Percentiles rank a stretch among this genome's conserved stretches.
Conservation (phyloP, 73 alveolate species). For the Tetrahymena borealis region DNA sequence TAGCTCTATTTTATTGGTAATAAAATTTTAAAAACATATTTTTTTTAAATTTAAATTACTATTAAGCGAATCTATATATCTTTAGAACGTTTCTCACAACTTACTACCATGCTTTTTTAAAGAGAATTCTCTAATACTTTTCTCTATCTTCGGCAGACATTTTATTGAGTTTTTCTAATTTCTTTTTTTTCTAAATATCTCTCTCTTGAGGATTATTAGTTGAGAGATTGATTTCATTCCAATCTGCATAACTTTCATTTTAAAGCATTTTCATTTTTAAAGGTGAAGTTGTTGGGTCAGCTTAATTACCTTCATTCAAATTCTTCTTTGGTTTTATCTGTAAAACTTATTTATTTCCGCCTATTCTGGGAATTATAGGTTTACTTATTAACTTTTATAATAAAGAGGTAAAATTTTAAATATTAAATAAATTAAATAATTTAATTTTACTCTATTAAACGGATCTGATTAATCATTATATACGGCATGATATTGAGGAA, state of each 20-base stretch:
- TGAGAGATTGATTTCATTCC: not conserved
- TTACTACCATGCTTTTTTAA: conserved; percentile 14
- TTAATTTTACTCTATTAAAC: not conserved
- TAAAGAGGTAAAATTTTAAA: not conserved
- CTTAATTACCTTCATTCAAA: not conserved
- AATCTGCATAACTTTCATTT: not conserved
- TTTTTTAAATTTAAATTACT: not conserved
- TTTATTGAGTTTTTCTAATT: not conserved
- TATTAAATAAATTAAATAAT: not conserved
- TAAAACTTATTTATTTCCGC: not conserved
- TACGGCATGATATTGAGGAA: not conserved
- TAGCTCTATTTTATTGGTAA: not conserved
- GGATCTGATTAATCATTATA: not conserved
- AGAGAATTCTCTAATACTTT: not conserved
- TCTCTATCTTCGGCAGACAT: not conserved
- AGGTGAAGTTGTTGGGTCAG: not conserved
- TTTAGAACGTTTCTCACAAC: conserved; percentile 18
- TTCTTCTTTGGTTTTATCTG: not conserved
- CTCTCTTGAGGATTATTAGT: not conserved
- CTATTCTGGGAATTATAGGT: not conserved
- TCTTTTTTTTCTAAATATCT: not conserved
- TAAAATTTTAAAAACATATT: not conserved
- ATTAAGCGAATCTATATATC: conserved; percentile 8
- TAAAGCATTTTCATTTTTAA: not conserved
- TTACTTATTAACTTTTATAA: not conserved